phyloP scores from a whole-genome alignment of 257 asterid species.

The Rehmannia glutinosa region DNA sequence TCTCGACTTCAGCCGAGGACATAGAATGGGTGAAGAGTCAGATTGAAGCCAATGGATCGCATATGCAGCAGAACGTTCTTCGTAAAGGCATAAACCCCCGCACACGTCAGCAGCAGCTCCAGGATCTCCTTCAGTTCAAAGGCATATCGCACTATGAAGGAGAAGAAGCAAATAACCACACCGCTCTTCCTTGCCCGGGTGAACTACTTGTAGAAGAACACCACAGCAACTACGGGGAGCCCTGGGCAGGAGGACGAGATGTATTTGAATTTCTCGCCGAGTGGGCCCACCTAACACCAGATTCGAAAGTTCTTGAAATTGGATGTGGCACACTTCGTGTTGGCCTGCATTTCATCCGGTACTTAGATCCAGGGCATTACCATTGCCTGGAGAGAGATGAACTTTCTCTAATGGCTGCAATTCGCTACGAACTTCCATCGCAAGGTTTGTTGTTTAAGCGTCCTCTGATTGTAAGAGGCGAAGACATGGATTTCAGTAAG shows the following conservation, averaged over 20 bases:
- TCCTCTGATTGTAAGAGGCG: constrained; percentile 80
- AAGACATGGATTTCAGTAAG: constrained; percentile 85
- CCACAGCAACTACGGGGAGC: constrained; percentile 96
- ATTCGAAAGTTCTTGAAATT: constrained; percentile 78
- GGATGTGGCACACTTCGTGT: constrained; percentile 99
- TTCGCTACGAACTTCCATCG: constrained; percentile 86
- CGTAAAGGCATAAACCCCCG: constrained; percentile 99
- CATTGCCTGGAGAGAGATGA: constrained; percentile 94
- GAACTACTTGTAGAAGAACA: constrained; percentile 91
- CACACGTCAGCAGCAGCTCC: constrained; percentile 84
- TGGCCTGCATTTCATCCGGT: constrained; percentile 81
- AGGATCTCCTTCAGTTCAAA: constrained; percentile 72
- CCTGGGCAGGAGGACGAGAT: constrained; percentile 99
- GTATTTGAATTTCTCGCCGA: constrained; percentile 85
- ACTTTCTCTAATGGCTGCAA: constrained; percentile 89
- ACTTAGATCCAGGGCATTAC: constrained; percentile 57
- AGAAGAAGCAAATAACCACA: constrained; percentile 73
- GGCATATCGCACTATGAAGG: constrained; percentile 91
- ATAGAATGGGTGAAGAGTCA: constrained; percentile 66
- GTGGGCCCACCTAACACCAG: constrained; percentile 44
- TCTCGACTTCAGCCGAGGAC: constrained; percentile 62
- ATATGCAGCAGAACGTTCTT: constrained; percentile 73
- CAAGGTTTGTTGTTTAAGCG: constrained; percentile 81
- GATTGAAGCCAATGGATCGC: constrained; percentile 78
- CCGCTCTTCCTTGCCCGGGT: constrained; percentile 87